These are phyloP conservation scores for Aspergillus funiculosus DNA, from an alignment of 495 filamentous ascomycete genomes.

Conservation along the genomic window DNA sequence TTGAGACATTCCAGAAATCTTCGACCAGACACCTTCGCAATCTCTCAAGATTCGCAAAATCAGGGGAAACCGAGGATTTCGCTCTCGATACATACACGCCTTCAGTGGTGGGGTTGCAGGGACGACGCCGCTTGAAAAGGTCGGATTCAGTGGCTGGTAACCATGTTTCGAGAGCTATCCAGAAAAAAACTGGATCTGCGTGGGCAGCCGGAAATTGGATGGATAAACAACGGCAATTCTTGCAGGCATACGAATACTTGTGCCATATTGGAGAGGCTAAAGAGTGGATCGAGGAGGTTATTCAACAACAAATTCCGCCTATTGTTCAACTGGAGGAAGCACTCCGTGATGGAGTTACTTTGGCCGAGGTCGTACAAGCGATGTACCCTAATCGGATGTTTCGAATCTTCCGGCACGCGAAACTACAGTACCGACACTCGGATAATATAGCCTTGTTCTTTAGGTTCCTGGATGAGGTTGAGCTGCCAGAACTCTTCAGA, in stretches of 20 bases:
- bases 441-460: conserved; percentile 97
- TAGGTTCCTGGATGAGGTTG: conserved; percentile 84
- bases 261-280: conserved; percentile 99
- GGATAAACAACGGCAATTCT: conserved; percentile 94
- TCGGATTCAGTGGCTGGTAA: conserved; percentile 52
- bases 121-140: conserved; percentile 75
- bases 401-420: conserved; percentile 77
- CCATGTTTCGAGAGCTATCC: conserved; percentile 37
- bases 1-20: conserved; percentile 73
- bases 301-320: conserved; percentile 80
- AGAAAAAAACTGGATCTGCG: conserved; percentile 50
- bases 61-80: conserved; percentile 70
- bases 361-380: conserved; percentile 93
- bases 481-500: conserved; percentile 93
- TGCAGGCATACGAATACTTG: conserved; percentile 97
- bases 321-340: conserved; percentile 97
- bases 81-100: conserved; percentile 64
- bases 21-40: conserved; percentile 84
- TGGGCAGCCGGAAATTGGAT: conserved; percentile 95
- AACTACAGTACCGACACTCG: conserved; percentile 89
- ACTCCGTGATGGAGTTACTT: conserved; percentile 84
- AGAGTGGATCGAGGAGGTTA: conserved; percentile 97
- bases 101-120: conserved; percentile 82
- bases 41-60: conserved; percentile 77
- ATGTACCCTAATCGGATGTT: conserved; percentile 68